A percentile compares a stretch with the other conserved stretches of the same genome.
These are phyloP conservation scores for Chloranthus sessilifolius DNA, from an alignment of 164 flowering plant genomes.

Conservation along the genomic window DNA sequence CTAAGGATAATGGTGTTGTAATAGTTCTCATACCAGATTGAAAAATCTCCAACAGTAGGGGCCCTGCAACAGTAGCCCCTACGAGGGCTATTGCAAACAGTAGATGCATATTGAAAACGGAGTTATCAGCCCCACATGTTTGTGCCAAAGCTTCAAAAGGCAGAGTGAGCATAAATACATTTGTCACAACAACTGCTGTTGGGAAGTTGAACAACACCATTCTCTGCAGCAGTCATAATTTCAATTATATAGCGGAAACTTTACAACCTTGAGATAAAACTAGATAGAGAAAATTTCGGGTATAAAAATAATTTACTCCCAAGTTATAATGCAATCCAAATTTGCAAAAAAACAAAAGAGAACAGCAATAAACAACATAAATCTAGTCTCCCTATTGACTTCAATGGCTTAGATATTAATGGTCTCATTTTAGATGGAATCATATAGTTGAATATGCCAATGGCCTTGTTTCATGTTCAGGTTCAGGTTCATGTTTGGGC, in stretches of 20 bases:
- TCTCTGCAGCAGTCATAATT: slow-evolving; percentile 27
- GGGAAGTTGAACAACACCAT: slow-evolving; percentile 18
- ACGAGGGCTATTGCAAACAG: slow-evolving; percentile 66
- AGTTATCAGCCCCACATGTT: slow-evolving; percentile 65
- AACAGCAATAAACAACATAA: no score
- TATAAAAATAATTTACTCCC: no score
- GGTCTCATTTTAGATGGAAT: no score
- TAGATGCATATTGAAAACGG: slow-evolving; percentile 67
- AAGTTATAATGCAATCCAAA: no score
- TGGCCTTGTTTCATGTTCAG: no score
- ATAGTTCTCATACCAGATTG: slow-evolving; percentile 33
- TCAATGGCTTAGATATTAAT: no score
- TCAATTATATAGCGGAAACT: slow-evolving; percentile 5
- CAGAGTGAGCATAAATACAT: slow-evolving; percentile 41
- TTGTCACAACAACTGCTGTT: slow-evolving; percentile 28
- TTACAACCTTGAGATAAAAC: not conserved
- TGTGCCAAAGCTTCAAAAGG: slow-evolving; percentile 86
- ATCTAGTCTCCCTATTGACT: no score
- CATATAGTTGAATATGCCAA: no score
- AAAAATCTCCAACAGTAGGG: no score
- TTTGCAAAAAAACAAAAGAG: no score
- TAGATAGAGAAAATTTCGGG: not conserved
- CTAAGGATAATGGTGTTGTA: no score
- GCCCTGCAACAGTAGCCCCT: slow-evolving; percentile 93
- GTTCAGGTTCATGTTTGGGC: no score